These are phyloP conservation scores for Cardamine occulta DNA, from an alignment of 345 rosid genomes.

Conservation along the genomic window DNA sequence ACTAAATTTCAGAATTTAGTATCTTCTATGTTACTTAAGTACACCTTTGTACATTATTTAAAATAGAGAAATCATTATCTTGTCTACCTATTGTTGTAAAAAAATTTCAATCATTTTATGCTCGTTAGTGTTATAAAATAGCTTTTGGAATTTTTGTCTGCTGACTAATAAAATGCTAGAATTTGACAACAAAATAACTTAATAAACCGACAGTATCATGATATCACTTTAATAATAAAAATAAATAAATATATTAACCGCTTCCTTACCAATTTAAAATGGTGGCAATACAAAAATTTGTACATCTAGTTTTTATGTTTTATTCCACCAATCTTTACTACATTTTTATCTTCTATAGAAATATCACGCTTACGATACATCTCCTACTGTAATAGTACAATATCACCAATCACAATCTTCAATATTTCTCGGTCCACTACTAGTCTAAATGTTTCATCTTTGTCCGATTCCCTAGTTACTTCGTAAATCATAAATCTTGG, in stretches of 20 bases:
- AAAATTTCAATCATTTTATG: slow-evolving; percentile 9
- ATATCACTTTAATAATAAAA: neutral
- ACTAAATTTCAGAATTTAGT: neutral
- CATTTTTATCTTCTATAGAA: neutral
- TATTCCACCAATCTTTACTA: neutral
- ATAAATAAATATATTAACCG: neutral
- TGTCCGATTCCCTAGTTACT: neutral
- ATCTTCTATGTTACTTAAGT: slow-evolving; percentile 9
- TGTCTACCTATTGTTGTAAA: neutral
- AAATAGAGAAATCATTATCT: slow-evolving; percentile 12
- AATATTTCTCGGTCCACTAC: neutral
- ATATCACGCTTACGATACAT: neutral
- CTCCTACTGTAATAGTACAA: neutral
- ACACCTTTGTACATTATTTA: slow-evolving; percentile 4
- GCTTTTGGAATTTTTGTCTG: neutral
- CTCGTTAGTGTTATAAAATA: neutral
- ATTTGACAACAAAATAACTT: neutral
- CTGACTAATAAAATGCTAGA: neutral
- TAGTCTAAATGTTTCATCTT: neutral
- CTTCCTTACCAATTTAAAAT: neutral
- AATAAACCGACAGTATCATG: neutral
- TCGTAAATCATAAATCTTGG: neutral
- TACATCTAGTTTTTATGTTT: neutral
- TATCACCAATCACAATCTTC: neutral
- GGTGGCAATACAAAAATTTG: neutral